A percentile compares a stretch with the other conserved stretches of the same genome.
These are phyloP conservation scores for Mortierella hygrophila DNA, from an alignment of 192 early-diverging fungal species.

Conservation along the genomic window DNA sequence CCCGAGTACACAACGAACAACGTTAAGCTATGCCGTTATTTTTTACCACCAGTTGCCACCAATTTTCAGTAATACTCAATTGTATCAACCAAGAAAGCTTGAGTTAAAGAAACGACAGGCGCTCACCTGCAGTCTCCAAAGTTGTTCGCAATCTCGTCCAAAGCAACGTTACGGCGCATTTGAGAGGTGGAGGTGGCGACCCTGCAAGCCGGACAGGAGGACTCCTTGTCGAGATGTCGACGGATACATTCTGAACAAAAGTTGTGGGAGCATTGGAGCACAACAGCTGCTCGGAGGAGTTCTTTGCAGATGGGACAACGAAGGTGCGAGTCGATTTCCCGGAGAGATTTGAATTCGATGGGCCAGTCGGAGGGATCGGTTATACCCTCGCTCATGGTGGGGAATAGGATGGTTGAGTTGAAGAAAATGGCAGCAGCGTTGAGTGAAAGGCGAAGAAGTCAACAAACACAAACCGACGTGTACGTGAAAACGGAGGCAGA, in stretches of 20 bases:
- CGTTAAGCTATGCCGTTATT: neutral
- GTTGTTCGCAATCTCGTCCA: constrained; percentile 47
- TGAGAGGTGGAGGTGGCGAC: constrained; percentile 42
- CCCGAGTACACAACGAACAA: too few species aligned
- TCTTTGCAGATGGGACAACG: constrained; percentile 87
- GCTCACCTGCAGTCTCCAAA: constrained; percentile 44
- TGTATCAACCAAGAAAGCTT: neutral
- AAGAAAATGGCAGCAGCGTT: too few species aligned
- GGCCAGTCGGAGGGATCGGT: constrained; percentile 81
- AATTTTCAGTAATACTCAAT: neutral
- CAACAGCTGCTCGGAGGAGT: constrained; percentile 70
- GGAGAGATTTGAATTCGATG: constrained; percentile 61
- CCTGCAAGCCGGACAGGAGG: constrained; percentile 77
- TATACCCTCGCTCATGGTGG: constrained; percentile 54
- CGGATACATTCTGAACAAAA: constrained; percentile 86
- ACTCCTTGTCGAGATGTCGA: constrained; percentile 67
- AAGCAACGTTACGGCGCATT: constrained; percentile 31
- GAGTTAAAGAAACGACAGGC: too few species aligned
- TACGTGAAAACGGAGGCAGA: neutral
- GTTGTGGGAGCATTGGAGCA: constrained; percentile 76
- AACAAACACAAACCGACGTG: neutral
- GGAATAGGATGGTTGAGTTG: neutral
- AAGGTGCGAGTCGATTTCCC: constrained; percentile 74
- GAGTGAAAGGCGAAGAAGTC: neutral
- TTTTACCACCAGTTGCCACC: constrained; percentile 37